Base-by-base conservation (phyloP, 495 filamentous ascomycete species). In the Paragyromitra xinjiangensis region DNA sequence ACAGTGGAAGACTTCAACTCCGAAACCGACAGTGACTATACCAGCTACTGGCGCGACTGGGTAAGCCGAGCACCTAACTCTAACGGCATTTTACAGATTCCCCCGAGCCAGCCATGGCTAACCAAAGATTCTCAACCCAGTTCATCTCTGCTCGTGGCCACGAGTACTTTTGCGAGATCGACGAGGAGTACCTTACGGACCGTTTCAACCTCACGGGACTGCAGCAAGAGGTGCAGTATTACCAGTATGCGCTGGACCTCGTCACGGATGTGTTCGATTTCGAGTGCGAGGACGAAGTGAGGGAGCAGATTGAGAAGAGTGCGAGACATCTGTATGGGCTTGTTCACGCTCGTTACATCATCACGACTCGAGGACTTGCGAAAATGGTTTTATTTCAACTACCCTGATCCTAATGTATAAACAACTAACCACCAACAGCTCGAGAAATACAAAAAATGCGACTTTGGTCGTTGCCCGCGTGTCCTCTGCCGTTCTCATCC, bases 191-290 rank as follows among this genome's bases (percentile, higher is more conserved):
- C 83, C 87, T 99, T 19, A 98, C 95, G 64, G 95, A 99, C 83
- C 91, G 95, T 51, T 99, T 99, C 88, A 99, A 99, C 84, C 87
- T 99, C 42, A 99, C 95, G 11, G 95, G 95, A 53, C 89, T 99
- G 42, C 98, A 98, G 84, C 93, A 94, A 42, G 95, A 99, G 83
- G 95, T 99, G 5, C 92, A 95, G 73, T 97, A 98, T 87, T 99
- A 99, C 82, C 95, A 99, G 83, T 96, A 98, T 88, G 96, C 95
- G 11, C 89, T 99, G 37, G 95, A 99, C 82, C 89, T 99, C n/a
- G 92, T 99, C 63, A 99, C 96, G n/a, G 95, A 99, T 82, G 95
- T 98, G 56, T 99, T 99, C 84, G 95, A 99, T 81, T 91, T 98
- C 81, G 95, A 99, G 84, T 97, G 95, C 83, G 94, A 98, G 82